Evolutionary conservation across 768 basidiomycete species (phyloP).

Genomic region (Termitomyces sp.): DNA sequence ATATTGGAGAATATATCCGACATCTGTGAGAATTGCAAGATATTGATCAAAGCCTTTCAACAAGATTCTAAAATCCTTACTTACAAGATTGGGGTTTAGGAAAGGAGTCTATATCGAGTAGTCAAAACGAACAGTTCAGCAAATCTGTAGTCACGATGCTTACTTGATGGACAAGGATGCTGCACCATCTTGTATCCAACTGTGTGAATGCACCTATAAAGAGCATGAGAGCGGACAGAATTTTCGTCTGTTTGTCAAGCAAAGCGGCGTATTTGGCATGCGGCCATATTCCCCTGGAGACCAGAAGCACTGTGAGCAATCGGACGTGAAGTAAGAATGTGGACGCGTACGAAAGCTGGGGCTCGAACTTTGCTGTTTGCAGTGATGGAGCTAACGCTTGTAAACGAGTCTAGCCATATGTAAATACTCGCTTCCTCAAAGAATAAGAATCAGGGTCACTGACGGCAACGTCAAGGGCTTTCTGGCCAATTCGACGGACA

Average conservation of each 20-base stretch:
- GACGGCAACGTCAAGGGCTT: conserved; percentile 34
- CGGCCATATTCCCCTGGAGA: conserved; percentile 39
- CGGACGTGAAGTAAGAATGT: not conserved
- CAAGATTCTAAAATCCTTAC: conserved; percentile 21
- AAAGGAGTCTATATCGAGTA: conserved; percentile 34
- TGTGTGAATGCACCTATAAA: conserved; percentile 37
- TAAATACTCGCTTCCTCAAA: not conserved
- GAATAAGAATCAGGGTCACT: conserved; percentile 12
- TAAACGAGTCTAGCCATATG: conserved; percentile 31
- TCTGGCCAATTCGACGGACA: conserved; percentile 31
- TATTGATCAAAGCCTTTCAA: not conserved
- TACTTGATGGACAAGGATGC: conserved; percentile 39
- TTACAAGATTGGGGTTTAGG: conserved; percentile 43
- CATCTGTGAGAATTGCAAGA: conserved; percentile 24
- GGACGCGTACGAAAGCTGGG: conserved; percentile 35
- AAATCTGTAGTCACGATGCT: conserved; percentile 5
- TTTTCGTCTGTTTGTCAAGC: conserved; percentile 28
- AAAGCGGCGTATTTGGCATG: conserved; percentile 33
- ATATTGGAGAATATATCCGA: conserved; percentile 42
- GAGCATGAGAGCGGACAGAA: conserved; percentile 32
- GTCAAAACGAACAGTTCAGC: not conserved
- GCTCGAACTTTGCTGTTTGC: conserved; percentile 37
- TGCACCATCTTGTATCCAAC: conserved; percentile 42
- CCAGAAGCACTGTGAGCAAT: not conserved
- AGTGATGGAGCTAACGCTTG: conserved; percentile 35